Evolutionary conservation across 2,329 filamentous ascomycete species (phyloP), one percentile per base, ranked within the genome.

Genomic region (Phialophora tarda): DNA sequence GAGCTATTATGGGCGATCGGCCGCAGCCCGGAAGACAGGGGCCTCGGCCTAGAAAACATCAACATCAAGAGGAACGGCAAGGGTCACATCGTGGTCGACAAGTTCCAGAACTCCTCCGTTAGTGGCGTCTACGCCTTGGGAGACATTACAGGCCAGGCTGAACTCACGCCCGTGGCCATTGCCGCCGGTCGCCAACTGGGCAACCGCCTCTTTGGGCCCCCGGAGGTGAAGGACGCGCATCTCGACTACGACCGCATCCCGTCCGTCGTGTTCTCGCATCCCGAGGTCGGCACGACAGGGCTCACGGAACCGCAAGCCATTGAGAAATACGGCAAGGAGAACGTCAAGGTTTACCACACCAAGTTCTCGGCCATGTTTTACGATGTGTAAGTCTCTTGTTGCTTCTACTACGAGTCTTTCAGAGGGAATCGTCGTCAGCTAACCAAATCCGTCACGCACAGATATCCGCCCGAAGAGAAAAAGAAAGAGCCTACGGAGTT

Each of bases 1-100:
- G 82, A 84, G 72, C 71, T 84, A 14, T 75, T 84, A 51, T 84
- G 82, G 82, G 82, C 82, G 8, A 76, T 84, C 67, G 82, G 82
- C 4, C 78, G 82, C 62, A 72, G 73, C 4, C 82, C 82, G 0
- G 80, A 82, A 67, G 77, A 80, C 4, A 76, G 81, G 70, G 77
- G 77, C 50, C 71, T 84, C 58, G 70, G 78, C 26, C 72, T 83
- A 8, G 74, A 80, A 7, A 74, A 77, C 14, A 74, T 78, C 11
- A 81, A 81, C 3, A 76, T 84, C 11, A 78, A 82, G 71, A 73
- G 76, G 41, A 76, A 73, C 44, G 50, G 74, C 17, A 74, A 71
- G 12, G 81, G 81, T 6, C 75, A 82, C 68, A 74, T 84, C 57
- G 66, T 74, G 44, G 82, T 83, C 12, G 82, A 84, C 65, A 79